A percentile compares a stretch with the other conserved stretches of the same genome.
Evolutionary conservation across 495 filamentous ascomycete species (phyloP).

Genomic region (Aspergillus asperescens): DNA sequence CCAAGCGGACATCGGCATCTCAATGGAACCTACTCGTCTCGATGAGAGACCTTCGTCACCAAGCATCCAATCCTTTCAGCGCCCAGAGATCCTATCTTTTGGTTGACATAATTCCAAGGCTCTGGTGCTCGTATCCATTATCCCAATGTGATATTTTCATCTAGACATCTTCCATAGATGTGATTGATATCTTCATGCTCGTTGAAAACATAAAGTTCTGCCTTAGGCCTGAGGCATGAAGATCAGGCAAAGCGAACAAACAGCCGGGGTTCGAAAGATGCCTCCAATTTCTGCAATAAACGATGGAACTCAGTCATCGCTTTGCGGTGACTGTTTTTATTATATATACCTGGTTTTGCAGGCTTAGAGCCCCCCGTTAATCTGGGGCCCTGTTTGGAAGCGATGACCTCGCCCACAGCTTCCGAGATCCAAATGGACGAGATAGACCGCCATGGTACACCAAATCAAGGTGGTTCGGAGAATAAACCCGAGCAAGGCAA

Average conservation of each 20-base stretch:
- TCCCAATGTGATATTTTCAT: too few relatives aligned
- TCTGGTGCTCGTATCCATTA: too few relatives aligned
- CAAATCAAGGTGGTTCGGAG: background rate
- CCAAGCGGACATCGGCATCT: too few relatives aligned
- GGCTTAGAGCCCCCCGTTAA: background rate
- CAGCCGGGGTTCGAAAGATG: background rate
- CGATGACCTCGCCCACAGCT: background rate
- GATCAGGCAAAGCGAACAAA: background rate
- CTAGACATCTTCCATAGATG: too few relatives aligned
- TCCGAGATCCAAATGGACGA: conserved; percentile 6
- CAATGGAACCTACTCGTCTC: too few relatives aligned
- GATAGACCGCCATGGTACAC: background rate
- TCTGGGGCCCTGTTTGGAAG: background rate
- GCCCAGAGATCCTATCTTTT: too few relatives aligned
- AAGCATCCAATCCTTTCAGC: too few relatives aligned
- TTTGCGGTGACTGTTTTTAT: background rate
- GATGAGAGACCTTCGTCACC: too few relatives aligned
- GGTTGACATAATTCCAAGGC: too few relatives aligned
- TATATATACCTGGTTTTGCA: background rate
- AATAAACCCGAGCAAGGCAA: background rate
- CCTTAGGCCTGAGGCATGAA: background rate
- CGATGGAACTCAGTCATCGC: too few relatives aligned
- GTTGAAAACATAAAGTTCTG: too few relatives aligned
- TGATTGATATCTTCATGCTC: too few relatives aligned
- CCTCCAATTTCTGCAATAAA: background rate